A percentile compares a stretch with the other conserved stretches of the same genome.
Evolutionary conservation across 106 monocot genomes (phyloP).

Genomic region (Alisma plantagoaquatica): DNA sequence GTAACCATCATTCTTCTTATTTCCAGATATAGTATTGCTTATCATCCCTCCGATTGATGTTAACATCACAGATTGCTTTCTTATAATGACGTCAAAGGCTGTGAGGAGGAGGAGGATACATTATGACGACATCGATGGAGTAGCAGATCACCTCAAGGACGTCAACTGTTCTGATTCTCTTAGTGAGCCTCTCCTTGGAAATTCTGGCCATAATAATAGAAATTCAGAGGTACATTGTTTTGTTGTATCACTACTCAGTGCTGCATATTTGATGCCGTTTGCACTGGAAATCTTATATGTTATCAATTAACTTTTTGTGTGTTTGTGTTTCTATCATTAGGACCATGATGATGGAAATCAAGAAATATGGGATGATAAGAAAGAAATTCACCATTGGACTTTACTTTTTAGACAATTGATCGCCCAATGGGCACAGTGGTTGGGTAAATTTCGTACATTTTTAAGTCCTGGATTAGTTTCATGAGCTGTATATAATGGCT

Average conservation of each 20-base stretch:
- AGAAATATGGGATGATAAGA: conserved; percentile 39
- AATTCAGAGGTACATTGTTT: conserved; percentile 35
- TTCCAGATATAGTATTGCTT: too few species aligned
- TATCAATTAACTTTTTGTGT: too few species aligned
- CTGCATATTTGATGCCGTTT: too few species aligned
- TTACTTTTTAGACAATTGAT: conserved; percentile 59
- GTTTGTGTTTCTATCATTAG: too few species aligned
- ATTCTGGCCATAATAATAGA: conserved; percentile 9
- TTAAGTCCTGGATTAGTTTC: too few species aligned
- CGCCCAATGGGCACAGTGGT: conserved; percentile 78
- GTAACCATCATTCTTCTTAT: too few species aligned
- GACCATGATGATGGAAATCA: too few species aligned
- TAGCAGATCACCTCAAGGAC: conserved; percentile 37
- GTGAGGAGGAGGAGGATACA: conserved; percentile 59
- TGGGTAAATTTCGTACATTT: conserved; percentile 49
- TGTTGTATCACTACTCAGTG: too few species aligned
- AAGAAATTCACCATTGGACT: conserved; percentile 60
- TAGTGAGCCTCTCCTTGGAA: conserved; percentile 68
- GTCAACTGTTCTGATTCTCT: conserved; percentile 29
- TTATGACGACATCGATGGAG: conserved; percentile 67
- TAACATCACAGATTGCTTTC: too few species aligned
- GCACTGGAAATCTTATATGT: too few species aligned
- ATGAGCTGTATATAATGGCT: too few species aligned
- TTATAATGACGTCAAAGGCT: conserved; percentile 50
- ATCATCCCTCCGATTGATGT: too few species aligned